Percentiles rank a stretch among this genome's conserved stretches.
phyloP scores from a whole-genome alignment of 2,329 filamentous ascomycete species.

The Xylaria sp. region DNA sequence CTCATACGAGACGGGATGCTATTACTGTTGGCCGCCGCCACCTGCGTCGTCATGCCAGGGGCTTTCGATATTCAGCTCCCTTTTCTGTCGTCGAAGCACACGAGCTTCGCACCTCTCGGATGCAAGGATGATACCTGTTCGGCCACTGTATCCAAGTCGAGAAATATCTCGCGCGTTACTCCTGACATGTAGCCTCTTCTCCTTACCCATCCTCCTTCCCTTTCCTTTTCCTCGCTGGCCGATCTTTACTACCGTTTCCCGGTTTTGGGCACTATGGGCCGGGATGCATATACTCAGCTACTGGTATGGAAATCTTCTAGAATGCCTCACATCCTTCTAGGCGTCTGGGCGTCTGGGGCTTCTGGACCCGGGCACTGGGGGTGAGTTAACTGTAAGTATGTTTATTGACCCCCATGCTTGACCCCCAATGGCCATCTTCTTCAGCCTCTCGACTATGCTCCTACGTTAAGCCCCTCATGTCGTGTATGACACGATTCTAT shows the following conservation, averaged over 20 bases:
- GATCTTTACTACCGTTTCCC: constrained; percentile 10
- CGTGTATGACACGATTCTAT: constrained; percentile 32
- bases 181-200: neutral
- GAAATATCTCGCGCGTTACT: constrained; percentile 14
- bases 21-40: neutral
- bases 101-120: neutral
- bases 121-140: constrained; percentile 8
- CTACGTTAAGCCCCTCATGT: neutral
- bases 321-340: constrained; percentile 5
- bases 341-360: neutral
- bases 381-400: neutral
- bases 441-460: constrained; percentile 33
- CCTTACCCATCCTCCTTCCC: neutral
- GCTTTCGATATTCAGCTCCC: neutral
- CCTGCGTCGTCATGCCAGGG: neutral
- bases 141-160: constrained; percentile 18
- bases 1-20: neutral
- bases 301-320: constrained; percentile 24
- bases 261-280: constrained; percentile 3
- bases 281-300: constrained; percentile 9
- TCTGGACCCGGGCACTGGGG: neutral
- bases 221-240: neutral
- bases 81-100: neutral
- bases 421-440: constrained; percentile 12
- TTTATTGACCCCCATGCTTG: constrained; percentile 22